Evolutionary conservation across 768 basidiomycete genomes (phyloP), one percentile per base, ranked within the genome.

Genomic region (Suillus paluster): DNA sequence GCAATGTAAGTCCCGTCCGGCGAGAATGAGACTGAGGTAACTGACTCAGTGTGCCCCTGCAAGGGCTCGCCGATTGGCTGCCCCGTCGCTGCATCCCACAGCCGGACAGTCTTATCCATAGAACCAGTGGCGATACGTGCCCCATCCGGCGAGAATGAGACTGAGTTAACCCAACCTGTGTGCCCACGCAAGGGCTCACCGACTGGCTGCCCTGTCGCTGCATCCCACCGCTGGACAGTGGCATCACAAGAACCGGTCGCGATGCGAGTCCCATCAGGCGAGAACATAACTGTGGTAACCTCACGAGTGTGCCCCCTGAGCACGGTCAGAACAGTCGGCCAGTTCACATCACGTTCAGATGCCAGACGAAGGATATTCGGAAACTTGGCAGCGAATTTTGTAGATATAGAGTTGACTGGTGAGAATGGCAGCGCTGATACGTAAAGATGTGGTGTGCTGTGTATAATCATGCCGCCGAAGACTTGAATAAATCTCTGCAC

Each of bases 361-460:
- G 57, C 30, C 12, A 45, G 7, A 21, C 25, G 56, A 25, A 50
- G 59, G 15, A 59, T 44, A n/a, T 38, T 49, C 23, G 58, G 48
- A 52, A 59, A 59, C 36, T 14, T 50, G 23, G 46, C 8, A 58
- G 42, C 17, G 9, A 33, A 3, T 33, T 23, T 33, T 15, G 14
- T 33, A 9, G 42, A 48, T 23, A 58, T 10, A 70, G 73, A 70
- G 64, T 63, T 61, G 56, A 38, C 30, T 57, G 62, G 63, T 63
- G 62, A 63, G 55, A 73, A 70, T 49, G 70, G 67, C 12, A 73
- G 48, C 4, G 66, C 70, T 34, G 70, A 71, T 8, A 69, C 34
- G 57, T 70, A 71, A 8, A 72, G 64, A 52, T 72, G 71, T 7
- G 70, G 70, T 1, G 58, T 61, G 58, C 63, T 66, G 23, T 67